These are phyloP conservation scores for Tylopilus felleus DNA, from an alignment of 768 basidiomycete genomes.

Conservation along the genomic window DNA sequence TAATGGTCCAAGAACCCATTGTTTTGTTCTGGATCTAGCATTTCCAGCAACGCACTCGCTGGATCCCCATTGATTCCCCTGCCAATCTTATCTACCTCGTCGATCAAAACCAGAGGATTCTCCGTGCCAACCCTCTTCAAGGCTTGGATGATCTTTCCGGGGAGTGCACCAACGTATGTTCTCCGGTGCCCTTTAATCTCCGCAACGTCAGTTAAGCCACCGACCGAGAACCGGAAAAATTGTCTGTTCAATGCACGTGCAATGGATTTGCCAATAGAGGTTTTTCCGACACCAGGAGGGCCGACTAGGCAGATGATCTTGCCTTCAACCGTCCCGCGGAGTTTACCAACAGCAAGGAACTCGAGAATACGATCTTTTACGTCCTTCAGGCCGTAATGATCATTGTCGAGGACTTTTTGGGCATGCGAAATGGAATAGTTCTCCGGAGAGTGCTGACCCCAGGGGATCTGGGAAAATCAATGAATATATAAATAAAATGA, in stretches of 20 bases:
- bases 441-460: slow-evolving; percentile 93
- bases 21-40: slow-evolving; percentile 96
- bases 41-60: slow-evolving; percentile 84
- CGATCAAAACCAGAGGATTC: slow-evolving; percentile 91
- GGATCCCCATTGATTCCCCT: slow-evolving; percentile 91
- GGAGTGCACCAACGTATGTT: slow-evolving; percentile 94
- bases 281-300: slow-evolving; percentile 97
- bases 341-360: slow-evolving; percentile 93
- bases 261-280: slow-evolving; percentile 93
- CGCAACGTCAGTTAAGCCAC: slow-evolving; percentile 94
- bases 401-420: slow-evolving; percentile 81
- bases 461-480: slow-evolving; percentile 67
- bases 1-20: slow-evolving; percentile 93
- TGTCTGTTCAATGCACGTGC: slow-evolving; percentile 85
- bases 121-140: slow-evolving; percentile 90
- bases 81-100: slow-evolving; percentile 96
- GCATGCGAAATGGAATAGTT: slow-evolving; percentile 88
- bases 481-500: neutral
- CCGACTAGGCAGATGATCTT: slow-evolving; percentile 98
- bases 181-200: slow-evolving; percentile 98
- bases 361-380: slow-evolving; percentile 94
- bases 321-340: slow-evolving; percentile 91
- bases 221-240: slow-evolving; percentile 97
- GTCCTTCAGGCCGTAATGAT: slow-evolving; percentile 90
- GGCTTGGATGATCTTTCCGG: slow-evolving; percentile 94